Base-by-base conservation (phyloP, 2,329 filamentous ascomycete genomes). In the Hypoxylon sp. region DNA sequence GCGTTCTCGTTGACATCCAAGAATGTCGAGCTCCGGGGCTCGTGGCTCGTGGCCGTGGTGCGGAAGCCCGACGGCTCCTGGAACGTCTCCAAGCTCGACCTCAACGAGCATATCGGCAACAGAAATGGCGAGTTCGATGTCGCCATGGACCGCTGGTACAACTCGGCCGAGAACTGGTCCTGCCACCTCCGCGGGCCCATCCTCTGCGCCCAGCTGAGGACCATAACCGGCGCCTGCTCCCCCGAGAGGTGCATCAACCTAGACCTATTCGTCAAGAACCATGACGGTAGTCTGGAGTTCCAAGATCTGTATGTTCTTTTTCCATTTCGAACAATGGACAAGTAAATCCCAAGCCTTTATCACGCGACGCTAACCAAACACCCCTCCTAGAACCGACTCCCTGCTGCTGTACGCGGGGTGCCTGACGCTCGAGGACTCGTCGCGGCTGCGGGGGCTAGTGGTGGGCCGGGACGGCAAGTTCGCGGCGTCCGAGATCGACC, bases 1-100 rank as follows among this genome's bases (percentile, higher is more conserved):
- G 59, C 59, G 11, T 62, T 62, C 55, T 62, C 59, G 33, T 27
- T 62, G 33, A 62, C 55, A 33, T 55, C 59, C 41, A 62, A 58
- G 37, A 45, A 62, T 24, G 33, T 50, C 52, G 50, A 55, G 55
- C 59, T 62, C 37, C 59, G 59, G 29, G 55, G 55, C 42, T 50
- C 50, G 4, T 59, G 55, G 55, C 55, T 62, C 21, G 51, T 51
- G 10, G 59, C 59, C 43, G 8, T 42, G 26, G 41, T 60, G 31
- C 59, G 48, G 41, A 55, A 59, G 29, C 48, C 50, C 48, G 58
- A 62, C 45, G 45, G 23, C 20, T 59, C 59, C 17, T 62, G 59
- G 59, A 45, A 31, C 23, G 43, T 50, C 42, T 43, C 55, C 6
- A 51, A 33, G 29, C 47, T 62, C 48, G 42, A 62, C 41, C 59